These are phyloP conservation scores for Eimeria falciformis DNA, from an alignment of 169 alveolate species.

Conservation along the genomic window DNA sequence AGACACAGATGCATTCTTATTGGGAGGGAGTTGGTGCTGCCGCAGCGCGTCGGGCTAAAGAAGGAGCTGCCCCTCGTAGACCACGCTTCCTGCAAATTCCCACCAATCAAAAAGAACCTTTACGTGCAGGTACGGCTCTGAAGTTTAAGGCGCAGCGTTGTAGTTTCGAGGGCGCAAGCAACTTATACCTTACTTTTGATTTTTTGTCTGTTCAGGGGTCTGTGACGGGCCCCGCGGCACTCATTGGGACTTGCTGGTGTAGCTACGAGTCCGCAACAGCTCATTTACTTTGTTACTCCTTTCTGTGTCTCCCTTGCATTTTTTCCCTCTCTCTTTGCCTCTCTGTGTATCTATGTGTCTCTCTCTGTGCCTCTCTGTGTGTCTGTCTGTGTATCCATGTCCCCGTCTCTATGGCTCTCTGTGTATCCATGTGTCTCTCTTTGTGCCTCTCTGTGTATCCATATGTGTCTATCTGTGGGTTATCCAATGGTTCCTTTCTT, in stretches of 20 bases:
- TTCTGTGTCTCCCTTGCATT: no score
- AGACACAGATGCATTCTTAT: no score
- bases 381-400: background rate
- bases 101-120: constrained; percentile 90
- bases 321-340: no score
- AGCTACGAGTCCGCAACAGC: no score
- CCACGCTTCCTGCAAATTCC: constrained; percentile 89
- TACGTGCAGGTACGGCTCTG: constrained; percentile 86
- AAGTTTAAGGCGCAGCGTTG: background rate
- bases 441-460: background rate
- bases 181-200: no score
- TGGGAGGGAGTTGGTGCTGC: background rate
- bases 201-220: no score
- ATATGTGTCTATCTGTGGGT: background rate
- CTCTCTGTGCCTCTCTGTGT: background rate
- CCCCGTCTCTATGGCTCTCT: background rate
- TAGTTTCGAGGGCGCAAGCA: no score
- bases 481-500: background rate
- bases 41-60: constrained; percentile 80
- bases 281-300: no score
- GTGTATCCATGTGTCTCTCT: background rate
- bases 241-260: no score
- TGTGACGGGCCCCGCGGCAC: no score
- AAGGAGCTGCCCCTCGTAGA: constrained; percentile 91
- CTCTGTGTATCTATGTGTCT: background rate